These are phyloP conservation scores for Capsicum chinense DNA, from an alignment of 257 asterid genomes.

Conservation along the genomic window DNA sequence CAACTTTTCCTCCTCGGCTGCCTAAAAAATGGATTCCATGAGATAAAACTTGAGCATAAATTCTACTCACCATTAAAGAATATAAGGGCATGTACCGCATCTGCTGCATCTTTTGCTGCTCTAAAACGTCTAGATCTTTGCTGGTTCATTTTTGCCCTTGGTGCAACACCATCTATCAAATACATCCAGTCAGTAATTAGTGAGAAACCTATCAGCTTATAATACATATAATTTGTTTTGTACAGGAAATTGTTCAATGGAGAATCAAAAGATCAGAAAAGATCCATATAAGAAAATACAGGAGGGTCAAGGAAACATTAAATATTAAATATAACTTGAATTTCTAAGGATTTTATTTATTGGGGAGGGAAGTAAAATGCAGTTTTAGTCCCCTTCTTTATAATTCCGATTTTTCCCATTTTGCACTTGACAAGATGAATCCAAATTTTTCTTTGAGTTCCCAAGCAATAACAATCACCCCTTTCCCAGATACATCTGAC, in stretches of 20 bases:
- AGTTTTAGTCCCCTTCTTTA: background rate
- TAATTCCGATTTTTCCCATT: background rate
- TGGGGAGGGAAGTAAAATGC: constrained; percentile 9
- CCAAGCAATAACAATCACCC: background rate
- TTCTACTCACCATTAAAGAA: background rate
- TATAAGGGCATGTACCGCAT: constrained; percentile 37
- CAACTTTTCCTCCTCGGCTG: constrained; percentile 45
- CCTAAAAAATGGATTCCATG: constrained; percentile 42
- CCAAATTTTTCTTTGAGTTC: background rate
- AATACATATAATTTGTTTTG: background rate
- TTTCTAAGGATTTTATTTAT: background rate
- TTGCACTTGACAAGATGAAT: background rate
- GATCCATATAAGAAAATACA: background rate
- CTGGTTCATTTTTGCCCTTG: constrained; percentile 75
- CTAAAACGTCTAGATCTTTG: constrained; percentile 60
- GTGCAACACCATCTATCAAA: constrained; percentile 73
- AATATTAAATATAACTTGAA: background rate
- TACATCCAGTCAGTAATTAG: background rate
- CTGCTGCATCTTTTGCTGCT: constrained; percentile 47
- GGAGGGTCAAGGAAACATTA: background rate
- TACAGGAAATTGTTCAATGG: constrained; percentile 2
- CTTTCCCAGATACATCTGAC: constrained; percentile 8
- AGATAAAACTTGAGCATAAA: constrained; percentile 13
- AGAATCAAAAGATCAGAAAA: background rate
- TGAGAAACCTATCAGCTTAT: background rate